Percentiles rank a stretch among this genome's conserved stretches.
phyloP scores from a whole-genome alignment of 331 rosid genomes.

The Acacia concinna region DNA sequence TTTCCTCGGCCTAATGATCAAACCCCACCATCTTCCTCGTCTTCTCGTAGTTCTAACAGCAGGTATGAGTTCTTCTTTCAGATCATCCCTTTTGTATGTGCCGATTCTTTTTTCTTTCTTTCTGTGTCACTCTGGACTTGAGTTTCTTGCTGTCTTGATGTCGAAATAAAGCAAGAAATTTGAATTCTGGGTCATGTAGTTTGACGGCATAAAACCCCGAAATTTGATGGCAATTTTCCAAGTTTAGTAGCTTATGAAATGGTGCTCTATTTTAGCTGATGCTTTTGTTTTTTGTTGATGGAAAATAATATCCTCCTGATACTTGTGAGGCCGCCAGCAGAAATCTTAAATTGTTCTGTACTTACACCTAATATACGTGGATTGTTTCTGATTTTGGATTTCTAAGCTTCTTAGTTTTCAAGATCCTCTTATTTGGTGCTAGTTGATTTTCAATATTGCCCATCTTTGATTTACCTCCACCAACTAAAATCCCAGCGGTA shows the following conservation, averaged over 20 bases:
- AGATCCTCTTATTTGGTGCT: slow-evolving; percentile 12
- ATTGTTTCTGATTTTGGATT: slow-evolving; percentile 29
- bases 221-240: background rate
- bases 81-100: background rate
- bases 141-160: background rate
- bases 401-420: background rate
- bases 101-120: background rate
- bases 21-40: slow-evolving; percentile 24
- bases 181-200: slow-evolving; percentile 11
- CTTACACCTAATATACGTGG: slow-evolving; percentile 8
- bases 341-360: background rate
- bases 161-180: background rate
- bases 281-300: background rate
- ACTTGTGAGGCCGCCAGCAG: slow-evolving; percentile 27
- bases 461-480: slow-evolving; percentile 15
- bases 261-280: slow-evolving; percentile 5
- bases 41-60: slow-evolving; percentile 36
- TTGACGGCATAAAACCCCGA: background rate
- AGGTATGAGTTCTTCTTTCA: slow-evolving; percentile 41
- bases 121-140: background rate
- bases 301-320: background rate
- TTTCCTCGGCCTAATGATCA: slow-evolving; percentile 46
- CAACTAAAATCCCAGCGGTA: background rate
- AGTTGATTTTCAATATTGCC: slow-evolving; percentile 7
- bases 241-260: background rate